Conservation (phyloP, 2,329 filamentous ascomycete genomes). For the Macrophomina tecta region DNA sequence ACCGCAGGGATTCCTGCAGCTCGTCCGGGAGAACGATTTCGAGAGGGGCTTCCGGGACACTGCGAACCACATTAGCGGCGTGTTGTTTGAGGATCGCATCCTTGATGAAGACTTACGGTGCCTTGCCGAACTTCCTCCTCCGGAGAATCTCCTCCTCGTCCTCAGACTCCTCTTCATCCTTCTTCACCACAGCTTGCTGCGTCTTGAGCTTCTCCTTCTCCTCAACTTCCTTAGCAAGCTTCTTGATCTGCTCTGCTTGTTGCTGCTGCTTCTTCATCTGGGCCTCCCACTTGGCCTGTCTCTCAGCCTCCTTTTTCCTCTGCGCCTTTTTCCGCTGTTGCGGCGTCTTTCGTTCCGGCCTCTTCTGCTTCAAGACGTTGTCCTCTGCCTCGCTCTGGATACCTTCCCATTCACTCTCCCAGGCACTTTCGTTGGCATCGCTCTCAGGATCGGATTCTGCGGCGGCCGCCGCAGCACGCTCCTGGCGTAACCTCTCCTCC, state of each 20-base stretch:
- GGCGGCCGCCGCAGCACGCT: constrained; percentile 74
- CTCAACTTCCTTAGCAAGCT: constrained; percentile 69
- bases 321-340: constrained; percentile 86
- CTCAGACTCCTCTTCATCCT: constrained; percentile 41
- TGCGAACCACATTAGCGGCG: constrained; percentile 37
- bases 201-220: constrained; percentile 60
- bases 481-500: constrained; percentile 69
- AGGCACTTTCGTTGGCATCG: constrained; percentile 89
- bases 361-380: constrained; percentile 71
- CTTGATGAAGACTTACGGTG: constrained; percentile 48
- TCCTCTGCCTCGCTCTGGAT: constrained; percentile 52
- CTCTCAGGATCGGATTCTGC: constrained; percentile 75
- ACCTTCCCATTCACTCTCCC: constrained; percentile 82
- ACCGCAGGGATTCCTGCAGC: constrained; percentile 56
- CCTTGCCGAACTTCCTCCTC: constrained; percentile 73
- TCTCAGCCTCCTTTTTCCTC: constrained; percentile 86
- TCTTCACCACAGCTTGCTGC: constrained; percentile 36
- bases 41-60: constrained; percentile 70
- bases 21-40: constrained; percentile 59
- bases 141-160: constrained; percentile 60
- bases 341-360: constrained; percentile 83
- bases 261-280: constrained; percentile 74
- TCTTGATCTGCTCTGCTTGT: constrained; percentile 74
- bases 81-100: neutral
- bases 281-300: constrained; percentile 74